Evolutionary conservation across 2,329 filamentous ascomycete genomes (phyloP).

Genomic region (Pseudophaeomoniella oleicola): DNA sequence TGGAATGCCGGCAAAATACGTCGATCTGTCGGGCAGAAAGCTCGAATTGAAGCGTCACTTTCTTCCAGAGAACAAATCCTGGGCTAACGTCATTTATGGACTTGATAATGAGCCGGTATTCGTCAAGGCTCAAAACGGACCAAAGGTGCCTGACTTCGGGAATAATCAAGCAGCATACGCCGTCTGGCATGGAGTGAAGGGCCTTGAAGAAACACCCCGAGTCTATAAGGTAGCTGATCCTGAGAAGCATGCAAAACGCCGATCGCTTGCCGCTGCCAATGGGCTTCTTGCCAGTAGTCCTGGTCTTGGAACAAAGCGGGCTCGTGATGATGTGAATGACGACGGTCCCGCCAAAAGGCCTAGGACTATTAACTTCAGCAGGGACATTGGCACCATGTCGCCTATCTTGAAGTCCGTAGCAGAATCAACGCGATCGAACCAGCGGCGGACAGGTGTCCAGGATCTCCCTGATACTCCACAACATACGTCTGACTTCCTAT

Average conservation of each 20-base stretch:
- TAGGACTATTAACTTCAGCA: neutral
- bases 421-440: neutral
- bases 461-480: neutral
- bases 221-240: neutral
- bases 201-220: neutral
- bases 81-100: neutral
- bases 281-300: neutral
- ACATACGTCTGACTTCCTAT: neutral
- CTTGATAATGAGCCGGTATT: neutral
- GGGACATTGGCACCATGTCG: neutral
- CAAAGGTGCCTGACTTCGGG: neutral
- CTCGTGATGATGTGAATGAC: neutral
- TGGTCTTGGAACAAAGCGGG: neutral
- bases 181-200: neutral
- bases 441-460: neutral
- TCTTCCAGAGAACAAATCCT: neutral
- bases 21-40: neutral
- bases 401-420: neutral
- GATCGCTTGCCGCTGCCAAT: neutral
- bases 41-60: neutral
- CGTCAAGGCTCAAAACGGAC: neutral
- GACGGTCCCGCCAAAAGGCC: neutral
- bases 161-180: neutral
- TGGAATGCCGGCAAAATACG: neutral
- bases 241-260: neutral